These are phyloP conservation scores for Dentipellis sp. DNA, from an alignment of 768 basidiomycete genomes.

Conservation along the genomic window DNA sequence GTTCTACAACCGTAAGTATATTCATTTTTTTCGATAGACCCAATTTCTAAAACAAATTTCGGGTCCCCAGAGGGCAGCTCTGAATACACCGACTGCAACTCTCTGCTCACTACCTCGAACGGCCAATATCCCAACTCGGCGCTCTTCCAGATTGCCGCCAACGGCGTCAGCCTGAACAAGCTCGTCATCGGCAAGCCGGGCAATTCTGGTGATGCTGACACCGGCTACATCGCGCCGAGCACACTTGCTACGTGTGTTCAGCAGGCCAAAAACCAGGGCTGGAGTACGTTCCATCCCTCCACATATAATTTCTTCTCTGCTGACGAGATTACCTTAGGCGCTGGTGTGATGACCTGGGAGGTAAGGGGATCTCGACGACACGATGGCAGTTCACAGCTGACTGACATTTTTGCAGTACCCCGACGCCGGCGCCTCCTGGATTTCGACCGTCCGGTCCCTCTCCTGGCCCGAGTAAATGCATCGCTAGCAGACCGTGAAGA, in stretches of 20 bases:
- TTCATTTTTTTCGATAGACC: neutral
- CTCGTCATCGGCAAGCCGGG: conserved; percentile 74
- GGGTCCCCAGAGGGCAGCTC: conserved; percentile 23
- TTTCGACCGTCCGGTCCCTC: too few relatives aligned
- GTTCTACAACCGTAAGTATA: conserved; percentile 28
- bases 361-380: neutral
- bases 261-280: conserved; percentile 48
- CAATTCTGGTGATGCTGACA: conserved; percentile 28
- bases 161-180: conserved; percentile 50
- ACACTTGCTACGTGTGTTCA: conserved; percentile 49
- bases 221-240: conserved; percentile 46
- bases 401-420: too few relatives aligned
- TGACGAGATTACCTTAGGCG: neutral
- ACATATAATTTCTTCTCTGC: too few relatives aligned
- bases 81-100: conserved; percentile 30
- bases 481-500: too few relatives aligned
- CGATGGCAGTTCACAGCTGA: too few relatives aligned
- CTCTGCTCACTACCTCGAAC: conserved; percentile 30
- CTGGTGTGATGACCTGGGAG: neutral
- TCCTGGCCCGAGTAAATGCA: too few relatives aligned
- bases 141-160: conserved; percentile 42
- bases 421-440: too few relatives aligned
- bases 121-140: conserved; percentile 31
- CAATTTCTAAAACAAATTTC: neutral
- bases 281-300: conserved; percentile 36